Conservation (phyloP, 139 green algal species). For the Chlamydomonas incerta region DNA sequence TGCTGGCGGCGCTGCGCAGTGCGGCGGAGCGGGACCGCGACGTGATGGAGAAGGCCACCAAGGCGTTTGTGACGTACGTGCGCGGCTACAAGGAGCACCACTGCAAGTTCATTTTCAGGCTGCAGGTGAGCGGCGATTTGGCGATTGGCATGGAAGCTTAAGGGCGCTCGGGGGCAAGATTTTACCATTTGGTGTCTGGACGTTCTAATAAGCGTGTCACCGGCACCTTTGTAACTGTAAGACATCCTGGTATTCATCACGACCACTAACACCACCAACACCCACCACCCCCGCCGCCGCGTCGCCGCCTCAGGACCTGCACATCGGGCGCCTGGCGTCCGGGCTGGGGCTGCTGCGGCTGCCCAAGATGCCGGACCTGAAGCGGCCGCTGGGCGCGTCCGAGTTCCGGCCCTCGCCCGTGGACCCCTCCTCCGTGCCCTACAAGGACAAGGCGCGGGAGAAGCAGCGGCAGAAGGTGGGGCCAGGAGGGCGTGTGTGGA, state of each 20-base stretch:
- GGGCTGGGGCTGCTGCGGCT: slow-evolving; percentile 89
- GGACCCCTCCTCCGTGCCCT: slow-evolving; percentile 77
- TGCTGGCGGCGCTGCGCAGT: slow-evolving; percentile 45
- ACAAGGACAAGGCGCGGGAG: slow-evolving; percentile 86
- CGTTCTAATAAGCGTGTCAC: no score
- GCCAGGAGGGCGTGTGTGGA: background rate
- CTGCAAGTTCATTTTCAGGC: slow-evolving; percentile 91
- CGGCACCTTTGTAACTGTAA: no score
- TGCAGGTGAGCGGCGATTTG: slow-evolving; percentile 64
- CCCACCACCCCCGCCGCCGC: no score
- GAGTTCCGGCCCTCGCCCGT: slow-evolving; percentile 59
- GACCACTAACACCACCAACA: no score
- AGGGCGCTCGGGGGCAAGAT: no score
- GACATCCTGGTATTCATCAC: no score
- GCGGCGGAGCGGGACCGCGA: slow-evolving; percentile 79
- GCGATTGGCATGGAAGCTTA: background rate
- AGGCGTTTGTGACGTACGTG: slow-evolving; percentile 95
- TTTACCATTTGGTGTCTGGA: no score
- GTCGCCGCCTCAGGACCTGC: slow-evolving; percentile 68
- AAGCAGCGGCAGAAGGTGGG: slow-evolving; percentile 83
- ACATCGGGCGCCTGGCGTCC: slow-evolving; percentile 81
- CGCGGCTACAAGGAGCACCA: slow-evolving; percentile 98
- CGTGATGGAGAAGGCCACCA: slow-evolving; percentile 92
- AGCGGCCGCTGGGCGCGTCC: slow-evolving; percentile 54
- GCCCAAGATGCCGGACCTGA: slow-evolving; percentile 93